A percentile compares a stretch with the other conserved stretches of the same genome.
Conservation (phyloP, 768 basidiomycete species). For the Leccinum longicurvipes region DNA sequence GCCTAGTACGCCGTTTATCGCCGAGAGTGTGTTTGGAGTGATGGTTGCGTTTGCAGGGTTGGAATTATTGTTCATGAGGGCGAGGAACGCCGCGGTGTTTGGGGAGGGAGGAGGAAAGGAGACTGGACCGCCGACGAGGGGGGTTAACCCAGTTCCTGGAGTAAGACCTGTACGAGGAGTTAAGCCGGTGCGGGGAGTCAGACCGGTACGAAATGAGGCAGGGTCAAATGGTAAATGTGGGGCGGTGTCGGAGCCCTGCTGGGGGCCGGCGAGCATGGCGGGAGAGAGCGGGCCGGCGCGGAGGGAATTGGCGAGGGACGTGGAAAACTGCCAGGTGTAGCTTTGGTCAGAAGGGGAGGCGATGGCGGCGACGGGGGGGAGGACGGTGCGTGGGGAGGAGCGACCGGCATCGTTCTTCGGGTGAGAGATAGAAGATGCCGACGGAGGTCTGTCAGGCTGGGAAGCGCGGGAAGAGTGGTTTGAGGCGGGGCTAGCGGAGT, state of each 20-base stretch:
- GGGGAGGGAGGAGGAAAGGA: constrained; percentile 84
- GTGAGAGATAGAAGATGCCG: constrained; percentile 32
- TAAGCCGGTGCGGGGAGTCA: constrained; percentile 83
- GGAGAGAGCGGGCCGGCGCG: constrained; percentile 93
- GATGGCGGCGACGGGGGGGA: constrained; percentile 79
- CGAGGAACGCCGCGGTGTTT: constrained; percentile 88
- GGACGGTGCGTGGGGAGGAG: constrained; percentile 59
- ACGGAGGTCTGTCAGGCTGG: constrained; percentile 30
- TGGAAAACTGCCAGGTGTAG: constrained; percentile 60
- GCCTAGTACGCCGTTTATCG: constrained; percentile 74
- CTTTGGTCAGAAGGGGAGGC: constrained; percentile 51
- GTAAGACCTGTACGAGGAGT: constrained; percentile 85
- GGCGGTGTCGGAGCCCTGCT: constrained; percentile 41
- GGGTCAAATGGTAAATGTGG: constrained; percentile 60
- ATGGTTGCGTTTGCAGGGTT: constrained; percentile 42
- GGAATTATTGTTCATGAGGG: constrained; percentile 69
- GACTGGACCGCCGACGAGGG: constrained; percentile 68
- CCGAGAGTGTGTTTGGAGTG: constrained; percentile 56
- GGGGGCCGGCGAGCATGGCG: constrained; percentile 92
- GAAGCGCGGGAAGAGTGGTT: constrained; percentile 38
- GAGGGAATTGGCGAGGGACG: constrained; percentile 69
- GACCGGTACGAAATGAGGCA: constrained; percentile 73
- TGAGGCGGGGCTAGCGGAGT: constrained; percentile 32
- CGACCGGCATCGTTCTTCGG: constrained; percentile 31
- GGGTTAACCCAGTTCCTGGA: constrained; percentile 72